Evolutionary conservation across 106 monocot species (phyloP), one percentile per base, ranked within the genome.

Genomic region (Dioscorea alata): DNA sequence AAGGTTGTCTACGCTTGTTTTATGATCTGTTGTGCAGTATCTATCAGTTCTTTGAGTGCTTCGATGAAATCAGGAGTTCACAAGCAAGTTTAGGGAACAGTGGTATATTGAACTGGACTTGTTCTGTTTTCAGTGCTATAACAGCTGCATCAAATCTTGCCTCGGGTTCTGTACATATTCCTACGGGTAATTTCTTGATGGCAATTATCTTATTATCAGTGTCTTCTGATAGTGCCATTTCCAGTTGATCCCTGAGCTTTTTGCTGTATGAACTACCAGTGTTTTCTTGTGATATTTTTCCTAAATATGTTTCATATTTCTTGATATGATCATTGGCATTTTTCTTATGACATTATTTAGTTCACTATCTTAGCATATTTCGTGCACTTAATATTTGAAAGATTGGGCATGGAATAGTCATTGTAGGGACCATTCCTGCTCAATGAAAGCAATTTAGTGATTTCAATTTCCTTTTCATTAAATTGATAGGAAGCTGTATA

Each of bases 71-170:
- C 74, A 84, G 86, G 71, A 99, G 83, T 70, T 90, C 84, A 35
- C 81, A 85, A 52, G 74, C 72, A 59, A 77, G 65, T 68, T 70
- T 64, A 60, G 80, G 80, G 33, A 89, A 65, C 48, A 89, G 86
- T 60, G 82, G 96, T 16, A 78, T 97, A 71, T 99, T 92, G 97
- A 90, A 93, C 51, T 99, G 86, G 97, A 87, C 97, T 49, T 99
- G 83, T 81, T 99, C 97, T 23, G 92, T 99, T 72, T 93, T 99
- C 73, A 90, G 74, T 85, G 97, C 97, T 74, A 99, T 99, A 77
- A 90, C 80, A 66, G 87, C 73, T 75, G 92, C 92, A 65, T 85
- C 92, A 25, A 93, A 82, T 76, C 84, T 99, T 66, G 97, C 97
- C 70, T 87, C 92, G 83, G 97, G 90, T 67, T 82, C 79, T 19